Conservation (phyloP, 2,329 filamentous ascomycete species). For the Phyllachora maydis region DNA sequence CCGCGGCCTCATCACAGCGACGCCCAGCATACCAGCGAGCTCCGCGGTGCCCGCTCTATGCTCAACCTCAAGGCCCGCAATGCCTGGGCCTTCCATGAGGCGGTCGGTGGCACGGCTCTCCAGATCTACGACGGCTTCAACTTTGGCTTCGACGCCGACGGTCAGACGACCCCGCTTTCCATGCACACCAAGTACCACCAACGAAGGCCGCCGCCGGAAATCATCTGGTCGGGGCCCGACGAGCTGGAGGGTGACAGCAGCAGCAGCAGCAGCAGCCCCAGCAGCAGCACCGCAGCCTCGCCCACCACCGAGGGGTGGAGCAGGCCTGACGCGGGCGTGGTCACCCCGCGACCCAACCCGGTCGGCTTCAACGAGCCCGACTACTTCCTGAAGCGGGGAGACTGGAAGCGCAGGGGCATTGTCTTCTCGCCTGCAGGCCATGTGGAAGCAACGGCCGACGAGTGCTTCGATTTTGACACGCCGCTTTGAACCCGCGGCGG, state of each 20-base stretch:
- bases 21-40: constrained; percentile 1
- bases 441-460: constrained; percentile 7
- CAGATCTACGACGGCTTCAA: constrained; percentile 13
- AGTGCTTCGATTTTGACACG: constrained; percentile 9
- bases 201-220: too few relatives aligned
- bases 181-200: constrained; percentile 5
- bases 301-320: constrained; percentile 2
- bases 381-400: constrained; percentile 11
- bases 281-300: too few relatives aligned
- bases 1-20: neutral
- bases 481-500: too few relatives aligned
- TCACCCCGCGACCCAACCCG: constrained; percentile 2
- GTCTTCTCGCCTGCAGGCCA: constrained; percentile 9
- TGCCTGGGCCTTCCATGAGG: constrained; percentile 1
- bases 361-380: constrained; percentile 7
- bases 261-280: constrained; percentile 1
- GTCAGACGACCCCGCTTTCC: too few relatives aligned
- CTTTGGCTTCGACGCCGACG: constrained; percentile 11
- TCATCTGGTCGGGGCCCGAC: too few relatives aligned
- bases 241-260: constrained; percentile 4
- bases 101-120: constrained; percentile 5
- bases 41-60: neutral
- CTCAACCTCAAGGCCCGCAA: neutral
- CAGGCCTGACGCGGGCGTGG: constrained; percentile 5
- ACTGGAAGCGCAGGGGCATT: constrained; percentile 15